Base-by-base conservation (phyloP, 257 asterid genomes). In the Ajuga chamaepitys region DNA sequence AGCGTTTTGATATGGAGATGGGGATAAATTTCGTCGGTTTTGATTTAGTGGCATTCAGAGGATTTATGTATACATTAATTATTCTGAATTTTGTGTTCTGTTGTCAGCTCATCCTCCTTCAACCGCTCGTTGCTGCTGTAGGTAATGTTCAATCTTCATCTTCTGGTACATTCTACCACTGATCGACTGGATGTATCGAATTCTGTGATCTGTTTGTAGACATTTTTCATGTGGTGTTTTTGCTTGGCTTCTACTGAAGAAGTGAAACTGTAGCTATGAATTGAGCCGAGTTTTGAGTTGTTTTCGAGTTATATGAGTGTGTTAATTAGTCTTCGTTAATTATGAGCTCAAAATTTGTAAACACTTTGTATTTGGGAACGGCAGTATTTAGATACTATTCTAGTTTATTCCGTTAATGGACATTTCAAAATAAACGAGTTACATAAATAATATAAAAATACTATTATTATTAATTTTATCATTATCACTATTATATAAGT, bases 71-170 rank as follows among this genome's bases (percentile, higher is more conserved):
- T 55, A 41, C 89, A 5, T 4, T 81, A 18, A 78, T 80, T 3
- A 60, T 85, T 28, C 77, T 86, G 53, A 88, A 86, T 80, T 91
- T 91, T 77, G 91, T 85, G 52, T 70, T 88, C 32, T 80, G 78
- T 66, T 88, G 92, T 74, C 95, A 91, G 78, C 66, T 88, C 21
- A 55, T 88, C 67, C 83, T 91, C 64, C 92, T 88, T 53, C 95
- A 85, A 62, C 98, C 96, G 26, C 88, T 91, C 30, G 88, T 86
- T 50, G 75, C 95, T 38, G 97, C 91, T 62, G 57, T 58, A 64
- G 95, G 98, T 91, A 51, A 55, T 3, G 9, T 16, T 5, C 5
- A 55, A 9, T 21, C 25, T 21, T 18, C 16, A 22, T 2, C 17
- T 34, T 54, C 40, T 34, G n/a, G 25, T 37, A 25, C 11, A 10